Evolutionary conservation across 345 rosid genomes (phyloP).

Genomic region (Syzygium oleosum): DNA sequence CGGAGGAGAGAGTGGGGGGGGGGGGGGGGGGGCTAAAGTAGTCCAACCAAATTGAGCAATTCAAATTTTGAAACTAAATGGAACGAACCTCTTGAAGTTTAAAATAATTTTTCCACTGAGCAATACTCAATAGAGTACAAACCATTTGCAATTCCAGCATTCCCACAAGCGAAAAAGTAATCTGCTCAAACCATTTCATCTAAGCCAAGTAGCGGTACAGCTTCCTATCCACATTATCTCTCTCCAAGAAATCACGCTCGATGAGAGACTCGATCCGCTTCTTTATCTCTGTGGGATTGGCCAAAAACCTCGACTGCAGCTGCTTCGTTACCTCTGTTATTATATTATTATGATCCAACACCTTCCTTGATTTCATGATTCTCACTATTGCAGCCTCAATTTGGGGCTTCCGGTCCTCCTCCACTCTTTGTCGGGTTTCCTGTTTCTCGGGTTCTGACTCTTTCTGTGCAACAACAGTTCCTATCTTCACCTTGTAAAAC

Average conservation of each 20-base stretch:
- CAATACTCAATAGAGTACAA: constrained; percentile 12
- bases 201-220: constrained; percentile 90
- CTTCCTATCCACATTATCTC: constrained; percentile 82
- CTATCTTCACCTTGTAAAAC: constrained; percentile 96
- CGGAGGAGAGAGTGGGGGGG: not conserved
- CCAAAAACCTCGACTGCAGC: constrained; percentile 89
- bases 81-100: not conserved
- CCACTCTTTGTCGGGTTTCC: constrained; percentile 97
- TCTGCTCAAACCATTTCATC: constrained; percentile 1
- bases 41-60: not conserved
- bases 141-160: constrained; percentile 10
- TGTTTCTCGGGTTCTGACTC: constrained; percentile 97
- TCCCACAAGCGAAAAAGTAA: constrained; percentile 5
- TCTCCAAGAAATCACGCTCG: constrained; percentile 95
- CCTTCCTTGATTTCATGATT: constrained; percentile 97
- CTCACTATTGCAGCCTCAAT: constrained; percentile 98
- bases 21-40: not conserved
- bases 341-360: constrained; percentile 89
- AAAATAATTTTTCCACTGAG: constrained; percentile 12
- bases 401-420: constrained; percentile 97
- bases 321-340: constrained; percentile 94
- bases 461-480: constrained; percentile 97
- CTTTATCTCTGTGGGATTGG: constrained; percentile 93
- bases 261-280: constrained; percentile 96
- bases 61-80: not conserved